Conservation (phyloP, 768 basidiomycete genomes). For the Mycena leptocephala region DNA sequence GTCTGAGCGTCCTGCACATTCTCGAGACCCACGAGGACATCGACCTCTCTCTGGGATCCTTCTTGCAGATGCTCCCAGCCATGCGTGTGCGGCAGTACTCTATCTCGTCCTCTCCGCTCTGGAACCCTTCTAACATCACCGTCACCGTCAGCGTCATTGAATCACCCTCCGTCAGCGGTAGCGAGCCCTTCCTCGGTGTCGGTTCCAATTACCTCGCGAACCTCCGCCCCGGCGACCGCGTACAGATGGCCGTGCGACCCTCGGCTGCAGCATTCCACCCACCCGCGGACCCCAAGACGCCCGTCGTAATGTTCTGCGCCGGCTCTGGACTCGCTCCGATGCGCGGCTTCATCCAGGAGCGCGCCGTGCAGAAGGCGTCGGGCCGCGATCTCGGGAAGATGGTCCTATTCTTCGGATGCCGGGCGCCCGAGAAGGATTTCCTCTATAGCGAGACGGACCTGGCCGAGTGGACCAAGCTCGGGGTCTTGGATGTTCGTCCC, state of each 20-base stretch:
- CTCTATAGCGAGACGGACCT: background rate
- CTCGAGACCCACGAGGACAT: background rate
- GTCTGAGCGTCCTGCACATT: background rate
- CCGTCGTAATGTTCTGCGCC: background rate
- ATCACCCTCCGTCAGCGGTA: background rate
- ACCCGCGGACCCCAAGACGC: background rate
- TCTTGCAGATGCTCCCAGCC: background rate
- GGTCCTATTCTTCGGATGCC: background rate
- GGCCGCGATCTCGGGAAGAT: background rate
- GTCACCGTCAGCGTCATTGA: background rate
- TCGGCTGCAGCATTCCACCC: background rate
- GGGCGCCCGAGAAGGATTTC: background rate
- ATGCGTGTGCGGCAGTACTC: constrained; percentile 3
- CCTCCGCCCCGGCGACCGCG: background rate
- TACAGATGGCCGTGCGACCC: background rate
- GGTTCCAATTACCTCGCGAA: background rate
- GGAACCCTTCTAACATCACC: background rate
- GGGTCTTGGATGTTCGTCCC: background rate
- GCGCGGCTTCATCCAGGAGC: background rate
- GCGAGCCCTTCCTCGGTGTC: background rate
- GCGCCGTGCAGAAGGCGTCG: background rate
- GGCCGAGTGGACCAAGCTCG: background rate
- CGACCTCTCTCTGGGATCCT: background rate
- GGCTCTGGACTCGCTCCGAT: background rate
- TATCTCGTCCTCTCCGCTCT: background rate